Base-by-base conservation (phyloP, 2,329 filamentous ascomycete genomes). In the Stagonosporopsis chrysanthemi region DNA sequence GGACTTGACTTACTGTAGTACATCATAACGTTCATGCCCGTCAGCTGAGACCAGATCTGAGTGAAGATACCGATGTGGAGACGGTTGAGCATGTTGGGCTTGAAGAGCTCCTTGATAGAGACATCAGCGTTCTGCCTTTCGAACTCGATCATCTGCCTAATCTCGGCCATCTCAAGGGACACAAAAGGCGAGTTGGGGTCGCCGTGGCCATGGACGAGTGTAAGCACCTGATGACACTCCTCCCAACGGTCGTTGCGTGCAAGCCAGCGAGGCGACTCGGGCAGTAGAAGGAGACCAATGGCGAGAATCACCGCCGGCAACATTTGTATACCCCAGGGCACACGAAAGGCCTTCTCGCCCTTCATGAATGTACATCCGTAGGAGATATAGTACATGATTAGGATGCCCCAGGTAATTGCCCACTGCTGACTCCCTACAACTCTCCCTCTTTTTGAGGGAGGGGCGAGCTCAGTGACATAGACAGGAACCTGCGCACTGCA, bases 21-120 rank as follows among this genome's bases (percentile, higher is more conserved):
- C 72, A 85, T 88, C 89, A 86, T 88, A 35, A 86, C 88, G 67
- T 91, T 91, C 88, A 90, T 91, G 17, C 90, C 89, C 1, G 88
- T 90, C 44, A 92, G 76, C 71, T 92, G 89, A 11, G 84, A 87
- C 90, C 89, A 90, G 66, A 92, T 88, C 76, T 92, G 89, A 1
- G 83, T 88, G 72, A 90, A 91, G 39, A 91, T 69, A 60, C 88
- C 90, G 61, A 90, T 88, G 63, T 88, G 80, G 8, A 88, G 90
- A 28, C 90, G 84, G 77, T 91, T 89, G 71, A 91, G 81, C 86
- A 91, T 91, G n/a, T 80, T 79, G 1, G 90, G 89, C 64, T 83
- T 84, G 77, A 95, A 84, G 0, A 95, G 83, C 70, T 94, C 90
- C 2, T 87, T 64, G 71, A 90, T 91, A 8, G 85, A 86, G 19